These are phyloP conservation scores for Termitomyces eurrhizus DNA, from an alignment of 768 basidiomycete species.

Conservation along the genomic window DNA sequence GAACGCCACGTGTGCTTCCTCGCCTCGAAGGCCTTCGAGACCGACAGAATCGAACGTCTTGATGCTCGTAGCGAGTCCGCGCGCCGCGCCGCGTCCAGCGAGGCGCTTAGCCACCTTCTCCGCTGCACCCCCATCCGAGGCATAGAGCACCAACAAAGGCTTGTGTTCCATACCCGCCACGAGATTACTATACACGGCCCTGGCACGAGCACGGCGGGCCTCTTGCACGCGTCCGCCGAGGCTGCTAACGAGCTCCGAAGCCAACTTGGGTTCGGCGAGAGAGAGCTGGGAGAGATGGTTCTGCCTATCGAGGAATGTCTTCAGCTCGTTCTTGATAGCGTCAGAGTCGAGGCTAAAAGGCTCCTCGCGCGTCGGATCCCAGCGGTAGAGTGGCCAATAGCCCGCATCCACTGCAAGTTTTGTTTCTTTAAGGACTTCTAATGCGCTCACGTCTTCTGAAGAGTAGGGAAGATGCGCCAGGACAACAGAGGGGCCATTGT, in stretches of 20 bases:
- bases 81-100: slow-evolving; percentile 73
- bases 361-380: slow-evolving; percentile 88
- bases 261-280: slow-evolving; percentile 74
- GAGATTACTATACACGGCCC: slow-evolving; percentile 81
- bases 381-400: slow-evolving; percentile 98
- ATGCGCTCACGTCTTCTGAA: slow-evolving; percentile 68
- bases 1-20: slow-evolving; percentile 70
- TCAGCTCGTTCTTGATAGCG: slow-evolving; percentile 88
- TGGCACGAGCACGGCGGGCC: slow-evolving; percentile 76
- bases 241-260: slow-evolving; percentile 77
- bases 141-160: slow-evolving; percentile 86
- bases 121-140: slow-evolving; percentile 92
- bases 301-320: slow-evolving; percentile 91
- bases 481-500: slow-evolving; percentile 86
- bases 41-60: slow-evolving; percentile 79
- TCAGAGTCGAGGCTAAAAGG: slow-evolving; percentile 94
- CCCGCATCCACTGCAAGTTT: slow-evolving; percentile 95
- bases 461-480: slow-evolving; percentile 93
- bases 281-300: slow-evolving; percentile 95
- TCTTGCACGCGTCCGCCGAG: slow-evolving; percentile 82
- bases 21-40: slow-evolving; percentile 69
- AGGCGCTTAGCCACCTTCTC: slow-evolving; percentile 95
- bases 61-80: slow-evolving; percentile 75
- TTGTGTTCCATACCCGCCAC: slow-evolving; percentile 84
- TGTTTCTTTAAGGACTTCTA: slow-evolving; percentile 94